phyloP scores from a whole-genome alignment of 352 stramenopile species.

The Phytophthora ramorum region DNA sequence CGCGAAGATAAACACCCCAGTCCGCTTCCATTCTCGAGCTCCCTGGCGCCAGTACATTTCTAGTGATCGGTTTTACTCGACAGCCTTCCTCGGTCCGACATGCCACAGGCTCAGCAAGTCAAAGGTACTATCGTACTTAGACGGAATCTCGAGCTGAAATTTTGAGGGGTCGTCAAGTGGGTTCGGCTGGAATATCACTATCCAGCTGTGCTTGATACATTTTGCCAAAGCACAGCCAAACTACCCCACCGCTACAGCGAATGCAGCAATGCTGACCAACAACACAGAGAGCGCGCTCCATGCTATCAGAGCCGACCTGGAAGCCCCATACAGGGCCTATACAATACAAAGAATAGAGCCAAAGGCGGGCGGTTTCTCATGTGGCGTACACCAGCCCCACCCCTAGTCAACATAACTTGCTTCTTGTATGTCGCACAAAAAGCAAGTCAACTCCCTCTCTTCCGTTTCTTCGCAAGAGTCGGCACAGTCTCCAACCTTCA shows the following conservation, averaged over 20 bases:
- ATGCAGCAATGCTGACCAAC: no score
- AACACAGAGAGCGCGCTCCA: no score
- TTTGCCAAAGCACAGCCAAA: conserved; percentile 9
- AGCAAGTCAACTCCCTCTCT: conserved; percentile 12
- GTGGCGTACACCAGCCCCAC: conserved; percentile 11
- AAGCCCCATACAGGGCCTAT: neutral
- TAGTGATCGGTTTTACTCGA: no score
- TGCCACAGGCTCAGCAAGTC: no score
- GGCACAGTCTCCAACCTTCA: conserved; percentile 21
- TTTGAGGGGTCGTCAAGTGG: neutral
- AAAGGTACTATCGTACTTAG: neutral
- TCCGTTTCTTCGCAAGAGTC: conserved; percentile 29
- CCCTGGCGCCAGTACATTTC: no score
- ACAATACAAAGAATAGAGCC: no score
- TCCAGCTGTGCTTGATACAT: conserved; percentile 26
- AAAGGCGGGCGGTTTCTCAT: neutral
- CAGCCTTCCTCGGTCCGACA: no score
- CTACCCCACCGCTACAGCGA: neutral
- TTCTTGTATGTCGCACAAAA: conserved; percentile 2
- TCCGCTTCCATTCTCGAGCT: no score
- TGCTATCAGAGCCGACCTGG: neutral
- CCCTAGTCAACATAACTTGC: conserved; percentile 3
- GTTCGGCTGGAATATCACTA: conserved; percentile 14
- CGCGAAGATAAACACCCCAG: no score
- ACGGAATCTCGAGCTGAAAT: conserved; percentile 3